A percentile compares a stretch with the other conserved stretches of the same genome.
These are phyloP conservation scores for Acacia confusa DNA, from an alignment of 306 rosid genomes.

Conservation along the genomic window DNA sequence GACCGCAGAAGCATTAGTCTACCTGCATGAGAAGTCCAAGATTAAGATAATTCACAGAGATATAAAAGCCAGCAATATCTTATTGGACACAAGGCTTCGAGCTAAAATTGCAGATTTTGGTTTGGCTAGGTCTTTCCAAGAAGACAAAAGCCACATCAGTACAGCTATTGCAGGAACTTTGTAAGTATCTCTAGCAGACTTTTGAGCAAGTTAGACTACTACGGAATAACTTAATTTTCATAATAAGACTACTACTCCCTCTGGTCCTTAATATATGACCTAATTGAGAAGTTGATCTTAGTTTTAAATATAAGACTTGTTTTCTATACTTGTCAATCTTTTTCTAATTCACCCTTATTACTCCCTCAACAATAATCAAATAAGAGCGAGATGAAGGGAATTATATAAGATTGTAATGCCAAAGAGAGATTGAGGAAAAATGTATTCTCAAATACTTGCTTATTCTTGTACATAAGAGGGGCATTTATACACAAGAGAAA, in stretches of 20 bases:
- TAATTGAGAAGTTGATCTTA: too few species aligned
- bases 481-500: too few species aligned
- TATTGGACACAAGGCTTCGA: slow-evolving; percentile 70
- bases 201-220: not conserved
- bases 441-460: too few species aligned
- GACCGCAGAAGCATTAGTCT: slow-evolving; percentile 79
- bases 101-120: slow-evolving; percentile 98
- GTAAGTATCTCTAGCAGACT: slow-evolving; percentile 39
- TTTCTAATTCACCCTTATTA: too few species aligned
- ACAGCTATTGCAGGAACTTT: slow-evolving; percentile 95
- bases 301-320: too few species aligned
- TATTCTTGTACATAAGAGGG: too few species aligned
- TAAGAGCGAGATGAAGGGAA: too few species aligned
- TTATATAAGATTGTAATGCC: too few species aligned
- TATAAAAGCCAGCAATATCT: slow-evolving; percentile 88
- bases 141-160: slow-evolving; percentile 88
- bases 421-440: too few species aligned
- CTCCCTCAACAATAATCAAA: too few species aligned
- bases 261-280: too few species aligned
- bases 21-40: slow-evolving; percentile 79
- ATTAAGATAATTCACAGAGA: slow-evolving; percentile 84
- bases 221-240: not conserved
- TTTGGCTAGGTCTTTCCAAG: slow-evolving; percentile 86
- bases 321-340: too few species aligned
- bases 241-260: not conserved